Evolutionary conservation across 805 yeast species (phyloP), one percentile per base, ranked within the genome.

Genomic region (Wickerhamiella dianesei): DNA sequence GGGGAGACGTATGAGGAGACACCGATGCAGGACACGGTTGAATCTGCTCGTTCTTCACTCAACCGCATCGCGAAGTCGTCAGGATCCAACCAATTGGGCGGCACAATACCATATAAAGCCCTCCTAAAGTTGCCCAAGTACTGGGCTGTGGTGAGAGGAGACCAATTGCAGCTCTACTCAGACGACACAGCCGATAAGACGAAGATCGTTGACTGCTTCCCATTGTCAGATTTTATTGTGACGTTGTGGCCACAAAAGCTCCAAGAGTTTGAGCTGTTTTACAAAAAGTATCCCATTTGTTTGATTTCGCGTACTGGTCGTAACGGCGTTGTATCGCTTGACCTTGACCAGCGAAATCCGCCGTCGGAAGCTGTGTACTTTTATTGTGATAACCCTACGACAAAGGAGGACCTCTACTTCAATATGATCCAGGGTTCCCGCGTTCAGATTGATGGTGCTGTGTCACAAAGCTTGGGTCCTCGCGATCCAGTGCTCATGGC

Each of bases 401-500:
- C 81, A 42, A 89, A 89, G 58, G 98, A 92, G 62, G 95, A 89
- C 60, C 80, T 96, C 82, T 92, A 89, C 60, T 87, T 86, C 63
- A 79, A 84, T 0, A 67, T 92, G 46, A 70, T 89, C n/a, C 70
- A 80, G 48, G 94, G 48, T 29, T 45, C 53, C 41, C 51, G 48
- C 18, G 20, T 40, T 18, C 32, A 12, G 19, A 13, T 44, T n/a
- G 40, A 49, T 36, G 46, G 44, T 21, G 22, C 41, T 19, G 25
- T 25, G 32, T 6, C 32, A 25, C 6, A 12, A 25, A 44, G 50
- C 39, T 32, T 54, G 22, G 55, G 54, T 16, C 54, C 55, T 21
- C 55, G 77, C 17, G 77, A 79, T 45, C 86, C 96, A 0, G 57
- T 70, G 1, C 48, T 75, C 0, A 71, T 75, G 62, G 96, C 97